A percentile compares a stretch with the other conserved stretches of the same genome.
Conservation (phyloP, 257 asterid species). For the Avicennia marina region DNA sequence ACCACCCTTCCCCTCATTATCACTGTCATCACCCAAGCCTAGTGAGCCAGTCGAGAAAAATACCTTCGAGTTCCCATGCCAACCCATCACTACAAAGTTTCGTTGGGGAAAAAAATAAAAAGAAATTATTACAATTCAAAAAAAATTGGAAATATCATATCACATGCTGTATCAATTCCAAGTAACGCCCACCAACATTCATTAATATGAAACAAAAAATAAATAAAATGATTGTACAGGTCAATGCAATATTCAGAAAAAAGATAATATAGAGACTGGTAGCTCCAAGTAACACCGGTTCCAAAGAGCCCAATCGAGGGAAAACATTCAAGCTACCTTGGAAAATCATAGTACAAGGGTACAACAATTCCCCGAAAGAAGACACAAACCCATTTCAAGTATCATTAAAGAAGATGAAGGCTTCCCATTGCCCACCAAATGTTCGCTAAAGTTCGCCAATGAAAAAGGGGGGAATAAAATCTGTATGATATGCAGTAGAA, state of each 20-base stretch:
- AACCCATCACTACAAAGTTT: slow-evolving; percentile 35
- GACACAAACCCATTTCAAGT: not conserved
- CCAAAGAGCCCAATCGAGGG: not conserved
- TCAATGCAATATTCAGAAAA: not conserved
- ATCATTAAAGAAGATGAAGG: not conserved
- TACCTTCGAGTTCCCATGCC: slow-evolving; percentile 40
- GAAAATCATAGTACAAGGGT: not conserved
- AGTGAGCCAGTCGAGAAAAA: slow-evolving; percentile 51
- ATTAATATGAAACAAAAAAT: not conserved
- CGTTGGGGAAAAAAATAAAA: not conserved
- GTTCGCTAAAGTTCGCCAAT: slow-evolving; percentile 21
- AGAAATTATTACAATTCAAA: not conserved
- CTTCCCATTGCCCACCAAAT: not conserved
- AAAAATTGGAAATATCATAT: not conserved
- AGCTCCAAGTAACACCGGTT: too few relatives aligned
- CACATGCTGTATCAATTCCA: not conserved
- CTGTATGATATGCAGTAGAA: not conserved
- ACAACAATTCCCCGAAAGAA: not conserved
- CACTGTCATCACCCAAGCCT: slow-evolving; percentile 30
- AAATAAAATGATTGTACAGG: not conserved
- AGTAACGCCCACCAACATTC: not conserved
- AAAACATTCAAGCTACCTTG: slow-evolving; percentile 7
- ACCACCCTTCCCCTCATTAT: slow-evolving; percentile 19
- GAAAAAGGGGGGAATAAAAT: not conserved
- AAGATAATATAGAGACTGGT: too few relatives aligned